Conservation (phyloP, 129 eudicot genomes). For the Flaveria brownii region DNA sequence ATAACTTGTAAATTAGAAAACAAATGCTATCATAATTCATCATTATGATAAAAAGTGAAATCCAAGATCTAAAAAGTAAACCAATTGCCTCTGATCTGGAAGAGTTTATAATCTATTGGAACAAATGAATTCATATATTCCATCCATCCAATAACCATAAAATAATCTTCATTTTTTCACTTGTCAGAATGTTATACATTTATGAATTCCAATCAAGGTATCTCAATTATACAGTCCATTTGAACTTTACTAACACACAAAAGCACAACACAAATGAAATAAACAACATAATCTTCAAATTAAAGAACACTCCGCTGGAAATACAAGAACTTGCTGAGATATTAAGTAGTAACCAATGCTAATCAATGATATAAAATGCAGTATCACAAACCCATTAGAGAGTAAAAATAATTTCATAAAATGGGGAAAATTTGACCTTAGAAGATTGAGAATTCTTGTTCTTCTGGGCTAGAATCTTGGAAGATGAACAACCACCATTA, state of each 20-base stretch:
- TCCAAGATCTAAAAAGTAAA: neutral
- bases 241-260: too few relatives aligned
- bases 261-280: too few relatives aligned
- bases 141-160: neutral
- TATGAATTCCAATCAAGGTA: neutral
- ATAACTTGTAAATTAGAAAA: neutral
- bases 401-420: neutral
- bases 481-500: slow-evolving; percentile 31
- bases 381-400: neutral
- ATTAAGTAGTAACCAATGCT: neutral
- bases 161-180: neutral
- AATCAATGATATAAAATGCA: too few relatives aligned
- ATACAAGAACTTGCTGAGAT: neutral
- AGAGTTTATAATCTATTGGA: neutral
- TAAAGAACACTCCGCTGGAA: neutral
- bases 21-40: neutral
- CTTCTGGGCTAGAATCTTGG: slow-evolving; percentile 73
- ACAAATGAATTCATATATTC: neutral
- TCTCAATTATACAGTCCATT: neutral
- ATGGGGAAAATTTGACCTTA: slow-evolving; percentile 23
- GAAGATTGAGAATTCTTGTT: slow-evolving; percentile 49
- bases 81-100: neutral
- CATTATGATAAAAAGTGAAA: neutral
- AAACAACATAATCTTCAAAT: neutral
- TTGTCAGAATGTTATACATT: neutral